Evolutionary conservation across 2,329 filamentous ascomycete species (phyloP).

Genomic region (Cercospora citrullina): DNA sequence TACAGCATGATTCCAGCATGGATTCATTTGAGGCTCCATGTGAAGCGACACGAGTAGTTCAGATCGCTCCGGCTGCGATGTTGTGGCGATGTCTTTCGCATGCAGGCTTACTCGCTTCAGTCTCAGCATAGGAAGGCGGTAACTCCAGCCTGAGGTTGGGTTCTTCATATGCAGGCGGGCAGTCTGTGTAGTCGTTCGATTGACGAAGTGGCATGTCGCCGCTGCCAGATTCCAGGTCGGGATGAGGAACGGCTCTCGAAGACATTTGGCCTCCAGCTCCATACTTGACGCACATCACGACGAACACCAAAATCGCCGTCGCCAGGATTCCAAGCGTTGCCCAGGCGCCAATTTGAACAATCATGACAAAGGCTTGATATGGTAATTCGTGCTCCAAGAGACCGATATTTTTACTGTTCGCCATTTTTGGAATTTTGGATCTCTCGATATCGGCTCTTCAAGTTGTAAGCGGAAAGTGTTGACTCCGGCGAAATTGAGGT

Average conservation of each 20-base stretch:
- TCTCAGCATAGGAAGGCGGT: neutral
- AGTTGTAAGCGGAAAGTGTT: neutral
- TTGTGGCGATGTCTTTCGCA: neutral
- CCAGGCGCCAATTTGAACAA: neutral
- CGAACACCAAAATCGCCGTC: neutral
- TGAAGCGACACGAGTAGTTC: neutral
- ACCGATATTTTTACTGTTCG: neutral
- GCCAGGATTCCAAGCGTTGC: neutral
- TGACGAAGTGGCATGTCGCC: neutral
- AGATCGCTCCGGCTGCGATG: neutral
- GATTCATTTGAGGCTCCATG: neutral
- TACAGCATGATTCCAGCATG: neutral
- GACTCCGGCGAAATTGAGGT: neutral
- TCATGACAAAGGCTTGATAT: neutral
- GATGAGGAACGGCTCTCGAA: neutral
- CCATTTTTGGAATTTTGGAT: neutral
- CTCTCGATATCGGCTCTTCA: neutral
- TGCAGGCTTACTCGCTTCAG: neutral
- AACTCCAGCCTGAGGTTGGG: neutral
- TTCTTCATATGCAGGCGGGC: neutral
- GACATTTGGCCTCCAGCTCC: neutral
- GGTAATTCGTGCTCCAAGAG: neutral
- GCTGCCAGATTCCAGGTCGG: neutral
- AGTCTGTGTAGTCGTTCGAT: neutral
- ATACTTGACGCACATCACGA: neutral